Evolutionary conservation across 805 yeast species (phyloP).

Genomic region (Scheffersomyces spartinae): DNA sequence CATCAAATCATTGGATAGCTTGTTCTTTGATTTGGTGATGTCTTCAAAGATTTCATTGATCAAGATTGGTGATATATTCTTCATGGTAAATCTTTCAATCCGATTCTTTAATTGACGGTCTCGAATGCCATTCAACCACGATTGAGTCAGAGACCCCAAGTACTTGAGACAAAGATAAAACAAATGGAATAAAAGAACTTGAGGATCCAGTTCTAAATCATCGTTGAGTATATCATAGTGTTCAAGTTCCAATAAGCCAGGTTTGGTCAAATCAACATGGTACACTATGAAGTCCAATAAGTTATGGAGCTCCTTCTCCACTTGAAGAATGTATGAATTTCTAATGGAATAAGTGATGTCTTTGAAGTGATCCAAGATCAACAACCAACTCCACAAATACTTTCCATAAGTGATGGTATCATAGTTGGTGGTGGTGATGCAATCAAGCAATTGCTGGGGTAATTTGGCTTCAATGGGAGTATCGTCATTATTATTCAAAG

Average conservation of each 20-base stretch:
- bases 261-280: slow-evolving; percentile 30
- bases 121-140: slow-evolving; percentile 63
- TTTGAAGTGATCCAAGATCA: slow-evolving; percentile 49
- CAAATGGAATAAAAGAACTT: slow-evolving; percentile 31
- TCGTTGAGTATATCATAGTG: slow-evolving; percentile 7
- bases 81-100: slow-evolving; percentile 52
- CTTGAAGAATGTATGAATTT: slow-evolving; percentile 44
- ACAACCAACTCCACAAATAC: slow-evolving; percentile 60
- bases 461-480: slow-evolving; percentile 15
- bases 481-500: slow-evolving; percentile 11
- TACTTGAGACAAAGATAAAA: slow-evolving; percentile 37
- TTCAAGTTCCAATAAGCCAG: slow-evolving; percentile 10
- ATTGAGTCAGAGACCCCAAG: slow-evolving; percentile 46
- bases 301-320: slow-evolving; percentile 35
- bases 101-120: slow-evolving; percentile 50
- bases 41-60: slow-evolving; percentile 44
- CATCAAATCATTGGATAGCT: slow-evolving; percentile 30
- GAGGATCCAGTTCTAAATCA: slow-evolving; percentile 1
- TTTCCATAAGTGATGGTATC: slow-evolving; percentile 16
- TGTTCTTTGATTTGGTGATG: slow-evolving; percentile 31
- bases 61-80: slow-evolving; percentile 52
- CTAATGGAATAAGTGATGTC: slow-evolving; percentile 57
- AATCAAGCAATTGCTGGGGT: slow-evolving; percentile 29
- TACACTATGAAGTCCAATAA: slow-evolving; percentile 46
- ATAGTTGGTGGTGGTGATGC: slow-evolving; percentile 17